Conservation (phyloP, 148 eudicot genomes). For the Cornus florida region DNA sequence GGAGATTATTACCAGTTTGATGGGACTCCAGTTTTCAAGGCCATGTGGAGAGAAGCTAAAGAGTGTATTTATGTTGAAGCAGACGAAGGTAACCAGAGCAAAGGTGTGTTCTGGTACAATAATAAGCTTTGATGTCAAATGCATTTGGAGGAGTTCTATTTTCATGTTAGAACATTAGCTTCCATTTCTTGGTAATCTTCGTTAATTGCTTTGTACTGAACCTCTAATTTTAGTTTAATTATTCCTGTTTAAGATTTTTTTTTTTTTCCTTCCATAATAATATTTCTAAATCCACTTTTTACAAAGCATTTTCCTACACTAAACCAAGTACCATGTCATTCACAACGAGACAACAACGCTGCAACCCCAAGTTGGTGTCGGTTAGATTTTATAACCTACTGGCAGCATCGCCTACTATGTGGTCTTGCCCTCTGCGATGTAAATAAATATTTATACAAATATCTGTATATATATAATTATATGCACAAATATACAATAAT, state of each 20-base stretch:
- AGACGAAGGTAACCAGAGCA: not conserved
- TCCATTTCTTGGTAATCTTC: not conserved
- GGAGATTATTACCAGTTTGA: slow-evolving; percentile 2
- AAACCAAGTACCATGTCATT: too few relatives aligned
- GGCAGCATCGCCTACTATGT: too few relatives aligned
- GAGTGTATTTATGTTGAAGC: not conserved
- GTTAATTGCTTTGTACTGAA: not conserved
- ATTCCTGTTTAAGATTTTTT: not conserved
- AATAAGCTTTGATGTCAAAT: not conserved
- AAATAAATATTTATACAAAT: too few relatives aligned
- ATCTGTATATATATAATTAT: too few relatives aligned
- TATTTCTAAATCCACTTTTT: too few relatives aligned
- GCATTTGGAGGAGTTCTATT: not conserved
- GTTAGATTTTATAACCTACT: too few relatives aligned
- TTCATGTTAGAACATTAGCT: not conserved
- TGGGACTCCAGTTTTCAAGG: not conserved
- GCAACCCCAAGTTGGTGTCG: too few relatives aligned
- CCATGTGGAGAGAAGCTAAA: not conserved
- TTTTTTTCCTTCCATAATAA: too few relatives aligned
- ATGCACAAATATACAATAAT: too few relatives aligned
- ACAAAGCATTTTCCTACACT: too few relatives aligned
- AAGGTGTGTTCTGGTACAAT: not conserved
- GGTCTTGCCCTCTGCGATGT: too few relatives aligned
- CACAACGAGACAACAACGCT: too few relatives aligned
- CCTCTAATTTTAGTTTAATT: not conserved